phyloP scores from a whole-genome alignment of 2,329 filamentous ascomycete genomes.

The Curvularia eragrostidis region DNA sequence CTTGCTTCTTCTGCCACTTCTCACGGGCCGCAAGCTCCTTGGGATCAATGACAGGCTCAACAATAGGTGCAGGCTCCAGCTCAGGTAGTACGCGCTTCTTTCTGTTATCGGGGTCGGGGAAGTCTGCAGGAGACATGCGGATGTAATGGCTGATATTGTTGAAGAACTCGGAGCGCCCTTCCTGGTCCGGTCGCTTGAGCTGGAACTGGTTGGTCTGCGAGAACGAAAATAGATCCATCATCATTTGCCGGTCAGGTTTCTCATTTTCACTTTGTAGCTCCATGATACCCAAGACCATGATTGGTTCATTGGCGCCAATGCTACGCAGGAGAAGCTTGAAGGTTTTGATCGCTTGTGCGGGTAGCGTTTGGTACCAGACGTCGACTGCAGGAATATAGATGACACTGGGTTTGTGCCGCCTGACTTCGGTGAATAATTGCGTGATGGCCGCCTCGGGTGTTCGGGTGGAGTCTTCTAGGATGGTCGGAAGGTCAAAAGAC shows the following conservation, averaged over 20 bases:
- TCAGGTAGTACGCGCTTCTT: constrained; percentile 84
- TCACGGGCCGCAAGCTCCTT: constrained; percentile 77
- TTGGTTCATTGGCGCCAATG: constrained; percentile 87
- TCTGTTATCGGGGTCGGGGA: constrained; percentile 83
- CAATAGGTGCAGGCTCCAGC: constrained; percentile 73
- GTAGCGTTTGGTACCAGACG: constrained; percentile 77
- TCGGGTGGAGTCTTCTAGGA: constrained; percentile 82
- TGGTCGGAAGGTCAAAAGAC: constrained; percentile 86
- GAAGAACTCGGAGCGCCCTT: constrained; percentile 82
- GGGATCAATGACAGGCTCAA: constrained; percentile 58
- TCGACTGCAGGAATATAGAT: constrained; percentile 93
- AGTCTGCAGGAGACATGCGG: constrained; percentile 79
- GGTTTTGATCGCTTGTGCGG: constrained; percentile 73
- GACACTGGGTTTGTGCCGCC: constrained; percentile 92
- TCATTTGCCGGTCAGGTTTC: constrained; percentile 64
- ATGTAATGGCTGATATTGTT: constrained; percentile 75
- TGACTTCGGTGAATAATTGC: constrained; percentile 88
- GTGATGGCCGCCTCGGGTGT: constrained; percentile 88
- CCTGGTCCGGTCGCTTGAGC: constrained; percentile 70
- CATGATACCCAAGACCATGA: constrained; percentile 85
- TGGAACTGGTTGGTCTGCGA: constrained; percentile 78
- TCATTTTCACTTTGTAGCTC: constrained; percentile 69
- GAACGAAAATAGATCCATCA: constrained; percentile 83
- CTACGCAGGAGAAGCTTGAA: constrained; percentile 83
- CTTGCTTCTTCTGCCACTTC: constrained; percentile 79